phyloP scores from a whole-genome alignment of 75 land plant genomes.

The Pinus albicaulis region DNA sequence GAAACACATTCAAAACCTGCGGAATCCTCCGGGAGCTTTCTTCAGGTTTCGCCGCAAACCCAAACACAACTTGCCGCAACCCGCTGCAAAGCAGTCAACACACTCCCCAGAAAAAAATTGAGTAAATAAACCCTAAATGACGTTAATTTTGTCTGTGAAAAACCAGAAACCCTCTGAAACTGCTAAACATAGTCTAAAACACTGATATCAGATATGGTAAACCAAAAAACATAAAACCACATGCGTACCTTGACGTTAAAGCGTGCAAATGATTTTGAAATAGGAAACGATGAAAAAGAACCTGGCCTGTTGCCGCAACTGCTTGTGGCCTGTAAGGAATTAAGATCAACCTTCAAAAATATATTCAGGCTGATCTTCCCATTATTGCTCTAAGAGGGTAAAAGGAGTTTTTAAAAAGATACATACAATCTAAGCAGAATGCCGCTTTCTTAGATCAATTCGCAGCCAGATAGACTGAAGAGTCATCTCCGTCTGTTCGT shows the following conservation, averaged over 20 bases:
- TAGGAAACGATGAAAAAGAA: conserved; percentile 93
- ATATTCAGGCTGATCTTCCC: not conserved
- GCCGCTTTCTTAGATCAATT: conserved; percentile 91
- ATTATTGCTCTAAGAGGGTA: not conserved
- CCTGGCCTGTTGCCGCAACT: conserved; percentile 97
- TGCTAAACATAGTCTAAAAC: too few species aligned
- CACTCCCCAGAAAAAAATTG: not conserved
- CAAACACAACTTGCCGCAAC: conserved; percentile 95
- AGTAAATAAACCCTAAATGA: not conserved
- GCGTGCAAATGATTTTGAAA: conserved; percentile 95
- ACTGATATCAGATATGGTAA: not conserved
- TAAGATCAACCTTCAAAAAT: conserved; percentile 1
- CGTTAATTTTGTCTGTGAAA: too few species aligned
- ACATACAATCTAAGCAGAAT: conserved; percentile 80
- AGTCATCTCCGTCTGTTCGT: conserved; percentile 63
- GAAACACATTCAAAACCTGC: conserved; percentile 80
- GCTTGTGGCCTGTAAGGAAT: conserved; percentile 84
- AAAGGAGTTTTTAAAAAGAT: not conserved
- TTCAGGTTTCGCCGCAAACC: conserved; percentile 93
- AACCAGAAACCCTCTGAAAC: too few species aligned
- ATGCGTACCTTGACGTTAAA: conserved; percentile 90
- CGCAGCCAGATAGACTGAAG: conserved; percentile 89
- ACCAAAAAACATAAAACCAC: not conserved
- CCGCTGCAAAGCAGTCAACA: conserved; percentile 42
- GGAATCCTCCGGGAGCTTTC: conserved; percentile 78